phyloP scores from a whole-genome alignment of 2,329 filamentous ascomycete genomes.

The Colletotrichum somersetense region DNA sequence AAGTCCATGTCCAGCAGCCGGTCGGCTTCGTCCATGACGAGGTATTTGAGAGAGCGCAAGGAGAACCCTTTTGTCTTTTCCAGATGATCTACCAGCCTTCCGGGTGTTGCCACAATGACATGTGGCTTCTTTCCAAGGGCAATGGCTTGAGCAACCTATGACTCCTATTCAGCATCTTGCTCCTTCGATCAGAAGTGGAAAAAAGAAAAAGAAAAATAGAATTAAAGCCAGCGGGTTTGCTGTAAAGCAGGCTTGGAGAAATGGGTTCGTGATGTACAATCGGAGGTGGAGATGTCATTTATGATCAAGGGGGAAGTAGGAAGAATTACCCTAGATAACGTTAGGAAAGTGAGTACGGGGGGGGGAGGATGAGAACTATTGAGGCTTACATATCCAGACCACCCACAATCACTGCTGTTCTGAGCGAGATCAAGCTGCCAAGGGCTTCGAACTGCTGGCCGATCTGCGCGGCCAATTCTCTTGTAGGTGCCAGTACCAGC shows the following conservation, averaged over 20 bases:
- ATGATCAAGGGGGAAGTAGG: not conserved
- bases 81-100: conserved; percentile 75
- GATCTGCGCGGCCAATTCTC: conserved; percentile 94
- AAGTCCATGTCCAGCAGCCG: conserved; percentile 94
- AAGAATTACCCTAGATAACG: conserved; percentile 1
- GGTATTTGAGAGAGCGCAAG: conserved; percentile 82
- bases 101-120: conserved; percentile 78
- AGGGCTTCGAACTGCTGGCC: conserved; percentile 88
- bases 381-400: conserved; percentile 82
- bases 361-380: not conserved
- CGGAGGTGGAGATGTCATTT: not conserved
- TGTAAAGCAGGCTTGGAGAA: not conserved
- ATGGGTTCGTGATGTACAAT: not conserved
- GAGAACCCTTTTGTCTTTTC: conserved; percentile 98
- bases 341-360: not conserved
- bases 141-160: conserved; percentile 83
- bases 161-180: not conserved
- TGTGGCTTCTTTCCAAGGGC: conserved; percentile 96
- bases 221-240: not conserved
- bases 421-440: conserved; percentile 87
- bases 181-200: not conserved
- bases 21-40: conserved; percentile 97
- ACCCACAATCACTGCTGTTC: conserved; percentile 88
- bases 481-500: conserved; percentile 91
- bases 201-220: no score